Base-by-base conservation (phyloP, 805 yeast genomes). In the Suhomyces emberorum region DNA sequence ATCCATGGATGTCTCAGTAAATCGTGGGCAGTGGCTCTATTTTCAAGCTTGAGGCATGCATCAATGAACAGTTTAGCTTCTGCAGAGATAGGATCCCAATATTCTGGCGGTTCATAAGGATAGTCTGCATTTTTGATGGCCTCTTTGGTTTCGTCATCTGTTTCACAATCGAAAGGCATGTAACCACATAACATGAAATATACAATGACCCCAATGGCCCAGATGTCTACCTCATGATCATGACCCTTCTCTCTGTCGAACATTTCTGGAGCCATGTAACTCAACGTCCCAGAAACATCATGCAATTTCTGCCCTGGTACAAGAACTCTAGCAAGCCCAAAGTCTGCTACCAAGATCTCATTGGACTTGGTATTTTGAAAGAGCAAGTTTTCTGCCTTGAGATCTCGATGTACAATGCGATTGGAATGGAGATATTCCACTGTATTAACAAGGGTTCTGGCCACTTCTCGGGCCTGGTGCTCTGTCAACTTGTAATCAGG, bases 141-240 rank as follows among this genome's bases (percentile, higher is more conserved):
- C 27, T 76, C 71, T 47, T 72, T 68, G 9, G 88, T 85, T 50
- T 83, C 88, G 1, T 70, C 72, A 26, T 80, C 81, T 4, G 77
- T 72, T 34, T 82, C 88, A 44, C 88, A 77, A 48, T 83, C 89
- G 55, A 83, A 83, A 1, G 91, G 91, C 60, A 83, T 76, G 52
- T 81, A 83, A 2, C 89, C 89, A 42, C 83, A 72, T 11, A 80
- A 68, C 72, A 82, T 72, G 48, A 83, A 82, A 54, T 82, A 83
- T 2, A 81, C 71, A 22, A 81, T 63, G 2, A 83, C 88, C 2
- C 89, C 91, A 18, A 83, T 64, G 0, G 89, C 83, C 91, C 91
- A 83, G 21, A 83, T 67, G 51, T 83, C 91, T 2, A 82, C 81
- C 3, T 76, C 70, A 43, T 61, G 68, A 17, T 74, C 74, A 47